Conservation (phyloP, 2,329 filamentous ascomycete genomes). For the Plenodomus biglobosus region DNA sequence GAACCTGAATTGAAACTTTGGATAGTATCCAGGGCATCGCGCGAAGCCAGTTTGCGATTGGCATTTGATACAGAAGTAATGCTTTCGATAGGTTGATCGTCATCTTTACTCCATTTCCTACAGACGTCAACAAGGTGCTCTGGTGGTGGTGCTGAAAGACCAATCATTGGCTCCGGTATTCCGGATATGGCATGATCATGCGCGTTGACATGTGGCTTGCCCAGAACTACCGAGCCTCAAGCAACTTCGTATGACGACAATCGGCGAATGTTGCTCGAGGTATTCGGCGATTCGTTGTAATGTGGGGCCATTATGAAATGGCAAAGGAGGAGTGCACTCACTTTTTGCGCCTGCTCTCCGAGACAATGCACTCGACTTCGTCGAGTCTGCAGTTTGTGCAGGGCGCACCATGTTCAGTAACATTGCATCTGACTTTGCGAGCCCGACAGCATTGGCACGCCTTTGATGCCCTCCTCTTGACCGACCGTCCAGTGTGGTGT, state of each 20-base stretch:
- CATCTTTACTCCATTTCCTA: conserved; percentile 50
- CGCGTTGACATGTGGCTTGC: conserved; percentile 25
- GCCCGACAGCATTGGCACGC: conserved; percentile 87
- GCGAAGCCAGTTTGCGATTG: conserved; percentile 44
- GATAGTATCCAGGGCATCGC: conserved; percentile 41
- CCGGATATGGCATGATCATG: conserved; percentile 16
- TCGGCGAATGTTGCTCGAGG: background rate
- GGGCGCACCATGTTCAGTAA: conserved; percentile 80
- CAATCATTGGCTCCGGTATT: conserved; percentile 9
- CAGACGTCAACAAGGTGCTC: conserved; percentile 22
- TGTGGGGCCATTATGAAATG: conserved; percentile 13
- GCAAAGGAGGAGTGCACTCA: conserved; percentile 53
- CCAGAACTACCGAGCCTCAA: conserved; percentile 14
- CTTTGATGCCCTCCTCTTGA: conserved; percentile 85
- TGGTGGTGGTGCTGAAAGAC: background rate
- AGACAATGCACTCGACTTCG: conserved; percentile 69
- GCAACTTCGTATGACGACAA: conserved; percentile 29
- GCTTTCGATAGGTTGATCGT: conserved; percentile 35
- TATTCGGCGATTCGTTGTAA: background rate
- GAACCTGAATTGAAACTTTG: conserved; percentile 34
- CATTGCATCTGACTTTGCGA: conserved; percentile 91
- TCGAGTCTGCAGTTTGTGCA: conserved; percentile 86
- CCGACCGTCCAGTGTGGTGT: conserved; percentile 54
- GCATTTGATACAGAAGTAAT: conserved; percentile 22
- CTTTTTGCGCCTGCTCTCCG: conserved; percentile 81